These are phyloP conservation scores for Cercophora sp. DNA, from an alignment of 495 filamentous ascomycete species.

Conservation along the genomic window DNA sequence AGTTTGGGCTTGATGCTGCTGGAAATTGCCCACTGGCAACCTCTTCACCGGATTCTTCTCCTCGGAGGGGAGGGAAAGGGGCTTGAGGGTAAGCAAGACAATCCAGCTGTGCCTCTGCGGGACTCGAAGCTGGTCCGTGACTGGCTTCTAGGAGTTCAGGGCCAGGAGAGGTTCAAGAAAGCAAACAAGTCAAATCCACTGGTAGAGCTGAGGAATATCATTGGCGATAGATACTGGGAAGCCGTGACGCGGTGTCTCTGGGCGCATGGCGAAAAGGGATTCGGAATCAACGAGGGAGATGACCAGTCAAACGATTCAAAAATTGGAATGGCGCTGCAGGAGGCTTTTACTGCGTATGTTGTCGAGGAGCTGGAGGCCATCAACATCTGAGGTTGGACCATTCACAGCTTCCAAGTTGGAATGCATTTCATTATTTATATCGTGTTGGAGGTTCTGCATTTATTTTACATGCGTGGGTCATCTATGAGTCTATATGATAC, in stretches of 20 bases:
- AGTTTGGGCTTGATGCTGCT: conserved; percentile 46
- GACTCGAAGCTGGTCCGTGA: conserved; percentile 23
- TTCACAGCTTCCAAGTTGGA: too few relatives aligned
- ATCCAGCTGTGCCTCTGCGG: conserved; percentile 15
- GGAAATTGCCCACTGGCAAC: conserved; percentile 51
- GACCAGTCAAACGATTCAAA: conserved; percentile 25
- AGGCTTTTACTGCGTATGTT: conserved; percentile 28
- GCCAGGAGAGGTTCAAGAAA: conserved; percentile 12
- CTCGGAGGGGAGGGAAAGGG: conserved; percentile 19
- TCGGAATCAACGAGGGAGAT: conserved; percentile 21
- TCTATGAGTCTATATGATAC: conserved; percentile 4
- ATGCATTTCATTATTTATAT: too few relatives aligned
- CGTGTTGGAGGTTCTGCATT: too few relatives aligned
- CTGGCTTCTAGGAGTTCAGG: conserved; percentile 25
- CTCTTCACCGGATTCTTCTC: conserved; percentile 36
- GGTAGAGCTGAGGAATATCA: conserved; percentile 19
- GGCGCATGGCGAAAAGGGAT: conserved; percentile 30
- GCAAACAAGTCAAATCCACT: conserved; percentile 18
- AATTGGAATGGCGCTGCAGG: conserved; percentile 22
- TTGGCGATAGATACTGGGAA: conserved; percentile 23
- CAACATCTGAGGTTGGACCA: conserved; percentile 8
- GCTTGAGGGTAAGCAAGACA: not conserved
- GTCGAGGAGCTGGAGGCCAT: conserved; percentile 23
- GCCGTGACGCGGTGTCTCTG: conserved; percentile 27
- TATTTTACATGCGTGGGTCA: too few relatives aligned